phyloP scores from a whole-genome alignment of 345 rosid genomes.

The Sonneratia alba region DNA sequence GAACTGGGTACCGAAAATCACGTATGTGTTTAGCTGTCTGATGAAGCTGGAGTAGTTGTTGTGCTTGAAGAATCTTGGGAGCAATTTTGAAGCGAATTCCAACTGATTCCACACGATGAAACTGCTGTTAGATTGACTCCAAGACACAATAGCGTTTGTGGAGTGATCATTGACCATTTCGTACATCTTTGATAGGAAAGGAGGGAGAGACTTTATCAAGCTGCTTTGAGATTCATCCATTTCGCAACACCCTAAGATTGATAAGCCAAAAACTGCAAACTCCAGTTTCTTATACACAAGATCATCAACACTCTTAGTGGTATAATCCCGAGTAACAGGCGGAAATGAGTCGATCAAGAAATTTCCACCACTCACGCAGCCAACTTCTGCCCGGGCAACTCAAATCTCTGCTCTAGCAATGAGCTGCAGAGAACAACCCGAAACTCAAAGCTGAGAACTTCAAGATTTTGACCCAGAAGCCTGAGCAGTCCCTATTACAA shows the following conservation, averaged over 20 bases:
- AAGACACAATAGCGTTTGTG: slow-evolving; percentile 60
- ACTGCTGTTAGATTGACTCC: slow-evolving; percentile 61
- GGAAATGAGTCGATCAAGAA: not conserved
- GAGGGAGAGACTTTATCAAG: slow-evolving; percentile 73
- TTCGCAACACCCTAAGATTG: not conserved
- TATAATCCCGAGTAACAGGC: not conserved
- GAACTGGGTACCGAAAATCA: slow-evolving; percentile 29
- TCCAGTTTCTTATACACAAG: not conserved
- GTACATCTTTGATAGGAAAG: slow-evolving; percentile 73
- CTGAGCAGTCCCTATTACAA: not conserved
- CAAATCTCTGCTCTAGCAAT: not conserved
- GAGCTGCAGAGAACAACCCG: not conserved
- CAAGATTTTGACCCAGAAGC: not conserved
- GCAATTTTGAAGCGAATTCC: slow-evolving; percentile 58
- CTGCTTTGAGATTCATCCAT: slow-evolving; percentile 70
- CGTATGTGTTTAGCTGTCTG: slow-evolving; percentile 75
- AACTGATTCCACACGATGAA: slow-evolving; percentile 75
- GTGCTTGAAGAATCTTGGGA: slow-evolving; percentile 87
- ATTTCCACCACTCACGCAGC: not conserved
- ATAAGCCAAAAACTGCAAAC: not conserved
- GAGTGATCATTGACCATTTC: slow-evolving; percentile 89
- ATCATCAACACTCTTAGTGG: not conserved
- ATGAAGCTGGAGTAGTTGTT: slow-evolving; percentile 91
- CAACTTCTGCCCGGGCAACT: not conserved
- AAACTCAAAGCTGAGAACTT: not conserved